phyloP scores from a whole-genome alignment of 768 basidiomycete species.

The Scleroderma bovista region DNA sequence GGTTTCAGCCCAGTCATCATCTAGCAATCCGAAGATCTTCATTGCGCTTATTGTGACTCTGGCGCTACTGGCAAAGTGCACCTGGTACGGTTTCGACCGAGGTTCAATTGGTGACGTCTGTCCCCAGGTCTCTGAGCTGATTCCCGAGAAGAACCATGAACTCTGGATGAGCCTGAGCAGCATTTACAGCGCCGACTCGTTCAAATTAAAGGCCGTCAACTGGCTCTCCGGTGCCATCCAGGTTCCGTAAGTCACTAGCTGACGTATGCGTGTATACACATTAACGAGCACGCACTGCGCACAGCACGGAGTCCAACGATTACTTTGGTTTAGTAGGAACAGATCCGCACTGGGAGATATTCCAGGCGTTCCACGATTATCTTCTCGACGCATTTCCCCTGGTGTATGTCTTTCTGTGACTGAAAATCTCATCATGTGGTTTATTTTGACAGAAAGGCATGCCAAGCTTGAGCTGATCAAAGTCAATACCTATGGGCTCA shows the following conservation, averaged over 20 bases:
- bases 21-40: neutral
- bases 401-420: conserved; percentile 37
- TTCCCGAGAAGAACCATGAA: conserved; percentile 29
- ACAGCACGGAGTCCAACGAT: conserved; percentile 49
- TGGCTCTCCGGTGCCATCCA: conserved; percentile 37
- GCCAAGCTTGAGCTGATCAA: conserved; percentile 45
- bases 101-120: conserved; percentile 17
- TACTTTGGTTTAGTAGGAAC: conserved; percentile 41
- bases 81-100: neutral
- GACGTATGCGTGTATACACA: neutral
- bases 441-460: no score
- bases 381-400: conserved; percentile 54
- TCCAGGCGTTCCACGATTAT: conserved; percentile 50
- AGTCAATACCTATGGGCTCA: conserved; percentile 57
- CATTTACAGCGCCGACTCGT: conserved; percentile 29
- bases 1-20: neutral
- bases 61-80: neutral
- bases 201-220: conserved; percentile 29
- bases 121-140: conserved; percentile 29
- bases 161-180: conserved; percentile 30
- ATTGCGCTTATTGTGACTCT: neutral
- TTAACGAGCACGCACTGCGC: neutral
- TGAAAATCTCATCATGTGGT: neutral
- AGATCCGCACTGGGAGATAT: conserved; percentile 52
- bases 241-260: conserved; percentile 32